A percentile compares a stretch with the other conserved stretches of the same genome.
Evolutionary conservation across 805 yeast species (phyloP).

Genomic region (Henningerozyma blattae): DNA sequence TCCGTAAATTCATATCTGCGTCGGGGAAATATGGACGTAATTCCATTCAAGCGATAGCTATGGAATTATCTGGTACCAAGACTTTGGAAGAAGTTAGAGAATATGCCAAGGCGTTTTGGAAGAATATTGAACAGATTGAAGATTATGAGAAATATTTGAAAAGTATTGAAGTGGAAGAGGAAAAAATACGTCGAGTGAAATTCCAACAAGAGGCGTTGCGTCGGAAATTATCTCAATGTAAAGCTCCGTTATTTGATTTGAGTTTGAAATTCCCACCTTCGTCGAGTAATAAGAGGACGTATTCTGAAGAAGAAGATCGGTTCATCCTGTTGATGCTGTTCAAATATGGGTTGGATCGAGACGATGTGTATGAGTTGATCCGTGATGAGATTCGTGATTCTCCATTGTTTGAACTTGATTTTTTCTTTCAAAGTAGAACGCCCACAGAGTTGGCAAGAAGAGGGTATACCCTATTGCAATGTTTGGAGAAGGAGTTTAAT

Average conservation of each 20-base stretch:
- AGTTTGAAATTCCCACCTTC: constrained; percentile 61
- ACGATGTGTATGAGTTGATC: constrained; percentile 67
- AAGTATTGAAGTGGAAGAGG: constrained; percentile 85
- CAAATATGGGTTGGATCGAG: constrained; percentile 68
- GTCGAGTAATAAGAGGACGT: constrained; percentile 39
- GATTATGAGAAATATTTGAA: constrained; percentile 75
- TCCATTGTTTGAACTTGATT: constrained; percentile 76
- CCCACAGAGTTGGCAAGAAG: constrained; percentile 72
- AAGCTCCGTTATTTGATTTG: constrained; percentile 72
- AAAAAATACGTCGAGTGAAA: constrained; percentile 49
- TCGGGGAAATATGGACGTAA: constrained; percentile 76
- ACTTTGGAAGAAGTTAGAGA: constrained; percentile 65
- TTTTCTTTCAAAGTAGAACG: constrained; percentile 72
- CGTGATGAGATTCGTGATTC: constrained; percentile 62
- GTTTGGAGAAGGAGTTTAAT: constrained; percentile 62
- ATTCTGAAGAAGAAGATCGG: constrained; percentile 83
- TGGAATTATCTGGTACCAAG: constrained; percentile 69
- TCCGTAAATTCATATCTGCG: constrained; percentile 63
- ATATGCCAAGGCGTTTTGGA: constrained; percentile 77
- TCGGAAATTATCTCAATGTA: constrained; percentile 57
- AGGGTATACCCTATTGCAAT: constrained; percentile 63
- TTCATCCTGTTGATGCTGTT: constrained; percentile 71
- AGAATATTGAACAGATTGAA: constrained; percentile 63
- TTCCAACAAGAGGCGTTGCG: constrained; percentile 72
- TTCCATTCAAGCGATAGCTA: constrained; percentile 53